Evolutionary conservation across 345 rosid species (phyloP), one percentile per base, ranked within the genome.

Genomic region (Mercurialis annua): DNA sequence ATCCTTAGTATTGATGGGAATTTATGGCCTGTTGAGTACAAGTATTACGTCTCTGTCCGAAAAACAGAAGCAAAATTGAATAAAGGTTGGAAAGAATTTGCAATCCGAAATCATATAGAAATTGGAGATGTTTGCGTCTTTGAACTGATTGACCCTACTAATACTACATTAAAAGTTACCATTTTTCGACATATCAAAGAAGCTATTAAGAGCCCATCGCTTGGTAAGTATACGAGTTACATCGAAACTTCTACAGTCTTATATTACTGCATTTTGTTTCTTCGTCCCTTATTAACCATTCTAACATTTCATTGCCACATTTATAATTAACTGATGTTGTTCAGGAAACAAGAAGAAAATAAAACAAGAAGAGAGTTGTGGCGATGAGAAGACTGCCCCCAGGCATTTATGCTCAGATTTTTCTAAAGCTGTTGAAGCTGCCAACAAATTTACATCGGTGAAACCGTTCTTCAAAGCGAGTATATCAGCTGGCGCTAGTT

Each of bases 71-170:
- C 16, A 5, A 34, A 6, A 11, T 5, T 60, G 7, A 5, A 8
- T 60, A 0, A 2, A 14, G 50, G 49, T 42, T 60, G 49, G 64
- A 60, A 10, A 18, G 26, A 60, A 60, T 60, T 60, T 42, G 20
- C 30, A 23, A 17, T 14, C 4, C 53, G 57, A 40, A 60, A 65
- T 36, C 20, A 18, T 15, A 57, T 65, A 59, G 33, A 9, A 57
- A 60, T 50, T 46, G 60, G 70, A 29, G 75, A 71, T 71, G 65
- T 58, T 26, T 65, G 65, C 26, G 64, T 15, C 64, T 60, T 60
- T 60, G 64, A 60, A 60, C n/a, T 40, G 20, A 60, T 24, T 23
- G 16, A 40, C 42, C n/a, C 5, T 2, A 11, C 16, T 15, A n/a
- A 58, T 38, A 40, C 26, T 18, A 15, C 5, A 34, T 40, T 65